These are phyloP conservation scores for Trichoderma sp. DNA, from an alignment of 2,329 filamentous ascomycete species.

Conservation along the genomic window DNA sequence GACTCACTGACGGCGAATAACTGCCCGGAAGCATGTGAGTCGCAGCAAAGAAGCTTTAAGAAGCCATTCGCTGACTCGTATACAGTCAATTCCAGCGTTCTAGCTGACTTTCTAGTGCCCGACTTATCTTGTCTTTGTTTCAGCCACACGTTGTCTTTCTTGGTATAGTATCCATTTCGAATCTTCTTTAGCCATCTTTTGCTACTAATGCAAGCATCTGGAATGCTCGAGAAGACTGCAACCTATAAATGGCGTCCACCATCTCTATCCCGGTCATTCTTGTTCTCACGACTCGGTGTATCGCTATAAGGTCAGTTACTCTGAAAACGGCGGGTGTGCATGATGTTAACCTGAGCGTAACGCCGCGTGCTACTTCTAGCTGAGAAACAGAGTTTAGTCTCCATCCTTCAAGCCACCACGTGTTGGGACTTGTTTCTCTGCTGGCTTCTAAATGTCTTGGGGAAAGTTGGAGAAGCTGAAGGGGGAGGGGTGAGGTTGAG, in stretches of 20 bases:
- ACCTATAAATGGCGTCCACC: neutral
- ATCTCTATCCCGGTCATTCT: neutral
- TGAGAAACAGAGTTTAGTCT: no score
- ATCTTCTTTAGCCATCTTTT: neutral
- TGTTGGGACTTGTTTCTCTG: neutral
- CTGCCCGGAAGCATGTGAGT: neutral
- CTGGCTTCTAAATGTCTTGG: neutral
- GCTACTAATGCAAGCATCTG: neutral
- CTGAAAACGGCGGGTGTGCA: neutral
- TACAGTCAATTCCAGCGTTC: neutral
- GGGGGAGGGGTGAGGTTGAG: neutral
- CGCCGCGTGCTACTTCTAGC: neutral
- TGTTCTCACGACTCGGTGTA: neutral
- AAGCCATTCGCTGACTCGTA: neutral
- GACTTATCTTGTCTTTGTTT: neutral
- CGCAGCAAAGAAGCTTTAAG: neutral
- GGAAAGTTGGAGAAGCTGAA: neutral
- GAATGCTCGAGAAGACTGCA: neutral
- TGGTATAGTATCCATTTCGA: neutral
- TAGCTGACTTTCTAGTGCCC: neutral
- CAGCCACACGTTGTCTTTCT: neutral
- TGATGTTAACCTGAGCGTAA: neutral
- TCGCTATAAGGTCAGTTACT: neutral
- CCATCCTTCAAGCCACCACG: constrained; percentile 8
- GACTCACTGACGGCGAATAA: neutral